phyloP scores from a whole-genome alignment of 2,329 filamentous ascomycete genomes.

The Fragosphaeria purpurea region DNA sequence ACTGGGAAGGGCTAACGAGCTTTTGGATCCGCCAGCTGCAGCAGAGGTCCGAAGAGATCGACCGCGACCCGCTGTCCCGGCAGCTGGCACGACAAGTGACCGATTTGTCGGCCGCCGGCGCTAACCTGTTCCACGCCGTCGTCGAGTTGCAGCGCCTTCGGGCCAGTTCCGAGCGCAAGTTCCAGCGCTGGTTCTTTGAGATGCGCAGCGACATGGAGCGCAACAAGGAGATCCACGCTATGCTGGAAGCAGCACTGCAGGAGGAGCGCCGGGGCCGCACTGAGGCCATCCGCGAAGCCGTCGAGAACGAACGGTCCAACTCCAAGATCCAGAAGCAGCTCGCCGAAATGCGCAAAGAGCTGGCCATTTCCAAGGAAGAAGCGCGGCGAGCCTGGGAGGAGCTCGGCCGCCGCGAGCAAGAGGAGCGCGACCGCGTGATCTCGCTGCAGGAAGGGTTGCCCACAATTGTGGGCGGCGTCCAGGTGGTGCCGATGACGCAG shows the following conservation, averaged over 20 bases:
- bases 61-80: conserved; percentile 70
- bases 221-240: conserved; percentile 68
- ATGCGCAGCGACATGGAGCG: conserved; percentile 81
- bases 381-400: conserved; percentile 95
- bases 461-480: conserved; percentile 83
- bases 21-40: conserved; percentile 95
- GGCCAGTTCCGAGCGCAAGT: conserved; percentile 92
- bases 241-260: conserved; percentile 66
- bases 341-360: conserved; percentile 83
- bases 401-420: conserved; percentile 82
- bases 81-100: conserved; percentile 91
- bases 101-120: conserved; percentile 91
- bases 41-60: conserved; percentile 78
- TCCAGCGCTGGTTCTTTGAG: conserved; percentile 98
- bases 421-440: conserved; percentile 76
- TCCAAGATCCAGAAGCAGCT: conserved; percentile 64
- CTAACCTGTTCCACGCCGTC: conserved; percentile 94
- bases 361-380: conserved; percentile 92
- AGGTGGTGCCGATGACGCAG: conserved; percentile 87
- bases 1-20: conserved; percentile 94
- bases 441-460: conserved; percentile 82
- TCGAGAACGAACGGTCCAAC: conserved; percentile 60
- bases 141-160: conserved; percentile 90
- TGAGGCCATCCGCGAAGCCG: conserved; percentile 55
- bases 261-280: conserved; percentile 61